These are phyloP conservation scores for Lyophyllum shimeji DNA, from an alignment of 768 basidiomycete species.

Conservation along the genomic window DNA sequence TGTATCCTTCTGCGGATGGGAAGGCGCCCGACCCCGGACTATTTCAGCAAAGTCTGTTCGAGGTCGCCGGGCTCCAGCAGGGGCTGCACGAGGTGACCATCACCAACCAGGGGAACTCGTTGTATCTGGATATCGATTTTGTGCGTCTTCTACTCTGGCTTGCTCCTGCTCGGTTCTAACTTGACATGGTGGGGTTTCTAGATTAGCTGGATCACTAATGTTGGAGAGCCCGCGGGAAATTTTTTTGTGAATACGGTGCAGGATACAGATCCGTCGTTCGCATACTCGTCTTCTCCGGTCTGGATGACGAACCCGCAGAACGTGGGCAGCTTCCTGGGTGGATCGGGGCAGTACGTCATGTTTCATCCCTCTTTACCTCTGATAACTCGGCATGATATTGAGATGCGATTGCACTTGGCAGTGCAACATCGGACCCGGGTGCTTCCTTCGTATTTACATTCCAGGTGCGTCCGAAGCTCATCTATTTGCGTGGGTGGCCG, in stretches of 20 bases:
- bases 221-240: slow-evolving; percentile 25
- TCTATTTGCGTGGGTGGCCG: neutral
- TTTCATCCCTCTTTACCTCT: neutral
- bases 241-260: slow-evolving; percentile 27
- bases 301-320: slow-evolving; percentile 34
- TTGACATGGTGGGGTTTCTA: slow-evolving; percentile 5
- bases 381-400: neutral
- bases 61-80: slow-evolving; percentile 28
- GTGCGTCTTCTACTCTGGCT: slow-evolving; percentile 27
- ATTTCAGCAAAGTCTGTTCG: slow-evolving; percentile 45
- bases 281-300: slow-evolving; percentile 25
- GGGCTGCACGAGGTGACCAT: slow-evolving; percentile 38
- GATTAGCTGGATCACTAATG: slow-evolving; percentile 32
- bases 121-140: slow-evolving; percentile 47
- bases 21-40: slow-evolving; percentile 18
- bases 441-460: slow-evolving; percentile 38
- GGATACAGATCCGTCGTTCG: slow-evolving; percentile 37
- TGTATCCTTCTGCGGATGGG: slow-evolving; percentile 29
- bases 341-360: slow-evolving; percentile 38
- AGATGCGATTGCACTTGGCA: slow-evolving; percentile 13
- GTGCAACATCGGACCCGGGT: slow-evolving; percentile 30
- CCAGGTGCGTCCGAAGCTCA: slow-evolving; percentile 27
- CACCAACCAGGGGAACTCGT: slow-evolving; percentile 24
- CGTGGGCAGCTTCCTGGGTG: slow-evolving; percentile 39
- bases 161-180: neutral